phyloP scores from a whole-genome alignment of 169 alveolate species.

The Cardiosporidium cionae region DNA sequence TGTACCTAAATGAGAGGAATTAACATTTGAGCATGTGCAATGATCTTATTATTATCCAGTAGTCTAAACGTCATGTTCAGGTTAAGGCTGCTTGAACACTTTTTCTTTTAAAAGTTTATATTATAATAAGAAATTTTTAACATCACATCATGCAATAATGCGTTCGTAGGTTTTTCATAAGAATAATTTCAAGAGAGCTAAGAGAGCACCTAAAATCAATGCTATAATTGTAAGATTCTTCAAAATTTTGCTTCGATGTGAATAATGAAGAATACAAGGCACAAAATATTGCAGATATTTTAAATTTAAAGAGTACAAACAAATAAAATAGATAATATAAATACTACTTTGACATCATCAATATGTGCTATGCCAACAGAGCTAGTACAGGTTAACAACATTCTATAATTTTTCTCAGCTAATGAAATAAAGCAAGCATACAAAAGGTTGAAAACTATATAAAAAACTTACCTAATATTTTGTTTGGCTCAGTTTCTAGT shows the following conservation, averaged over 20 bases:
- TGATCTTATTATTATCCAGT: background rate
- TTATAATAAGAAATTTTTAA: background rate
- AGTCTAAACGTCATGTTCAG: background rate
- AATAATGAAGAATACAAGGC: too few relatives aligned
- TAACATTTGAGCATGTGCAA: background rate
- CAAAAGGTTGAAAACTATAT: background rate
- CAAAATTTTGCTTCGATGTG: too few relatives aligned
- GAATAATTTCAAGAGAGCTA: background rate
- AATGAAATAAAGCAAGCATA: too few relatives aligned
- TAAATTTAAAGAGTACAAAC: too few relatives aligned
- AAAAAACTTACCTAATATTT: slow-evolving; percentile 2
- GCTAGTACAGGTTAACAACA: background rate
- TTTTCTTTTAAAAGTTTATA: background rate
- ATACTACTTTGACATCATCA: background rate
- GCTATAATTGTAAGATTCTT: too few relatives aligned
- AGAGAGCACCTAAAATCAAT: too few relatives aligned
- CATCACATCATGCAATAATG: background rate
- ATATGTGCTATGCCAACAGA: background rate
- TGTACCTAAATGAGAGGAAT: background rate
- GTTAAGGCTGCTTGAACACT: background rate
- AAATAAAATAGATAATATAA: background rate
- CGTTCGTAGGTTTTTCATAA: background rate
- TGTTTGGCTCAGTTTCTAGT: slow-evolving; percentile 7
- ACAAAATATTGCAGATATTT: too few relatives aligned
- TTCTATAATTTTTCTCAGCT: too few relatives aligned